Percentiles rank a stretch among this genome's conserved stretches.
These are phyloP conservation scores for Leishmania tarentolae DNA, from an alignment of 208 protist species.

Conservation along the genomic window DNA sequence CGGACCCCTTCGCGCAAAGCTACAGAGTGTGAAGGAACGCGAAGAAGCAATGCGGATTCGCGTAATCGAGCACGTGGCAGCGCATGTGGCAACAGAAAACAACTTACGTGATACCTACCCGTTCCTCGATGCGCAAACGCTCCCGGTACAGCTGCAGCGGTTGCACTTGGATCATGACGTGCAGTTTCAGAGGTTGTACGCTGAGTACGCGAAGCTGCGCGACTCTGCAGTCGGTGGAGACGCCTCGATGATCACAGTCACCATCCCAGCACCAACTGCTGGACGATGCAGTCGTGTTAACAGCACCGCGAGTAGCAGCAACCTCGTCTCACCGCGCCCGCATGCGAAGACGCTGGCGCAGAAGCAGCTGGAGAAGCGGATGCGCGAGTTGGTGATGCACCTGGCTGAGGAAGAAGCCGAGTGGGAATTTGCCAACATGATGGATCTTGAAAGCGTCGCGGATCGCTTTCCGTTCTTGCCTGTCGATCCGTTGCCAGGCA, in stretches of 20 bases:
- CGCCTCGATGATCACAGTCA: slow-evolving; percentile 2
- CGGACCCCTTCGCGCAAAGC: slow-evolving; percentile 42
- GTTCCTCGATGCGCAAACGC: slow-evolving; percentile 35
- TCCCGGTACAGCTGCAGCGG: slow-evolving; percentile 43
- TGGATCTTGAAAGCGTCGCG: slow-evolving; percentile 35
- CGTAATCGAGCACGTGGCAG: slow-evolving; percentile 41
- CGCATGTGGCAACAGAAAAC: slow-evolving; percentile 37
- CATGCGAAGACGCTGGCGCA: slow-evolving; percentile 20
- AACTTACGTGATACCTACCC: slow-evolving; percentile 34
- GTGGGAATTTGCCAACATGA: slow-evolving; percentile 32
- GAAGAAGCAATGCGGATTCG: slow-evolving; percentile 55
- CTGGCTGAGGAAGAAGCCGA: slow-evolving; percentile 42
- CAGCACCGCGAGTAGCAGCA: slow-evolving; percentile 12
- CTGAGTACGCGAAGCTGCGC: slow-evolving; percentile 34
- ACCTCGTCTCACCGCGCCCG: slow-evolving; percentile 12
- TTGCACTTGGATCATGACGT: slow-evolving; percentile 41
- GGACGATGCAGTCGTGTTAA: slow-evolving; percentile 22
- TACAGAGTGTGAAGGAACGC: slow-evolving; percentile 41
- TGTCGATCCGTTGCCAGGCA: slow-evolving; percentile 45
- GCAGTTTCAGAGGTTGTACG: slow-evolving; percentile 32
- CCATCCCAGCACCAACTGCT: background rate
- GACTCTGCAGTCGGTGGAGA: slow-evolving; percentile 17
- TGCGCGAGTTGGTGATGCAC: slow-evolving; percentile 41
- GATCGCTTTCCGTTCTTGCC: slow-evolving; percentile 54
- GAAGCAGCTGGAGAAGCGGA: slow-evolving; percentile 49